Evolutionary conservation across 345 rosid species (phyloP), one percentile per base, ranked within the genome.

Genomic region (Brassica incana): DNA sequence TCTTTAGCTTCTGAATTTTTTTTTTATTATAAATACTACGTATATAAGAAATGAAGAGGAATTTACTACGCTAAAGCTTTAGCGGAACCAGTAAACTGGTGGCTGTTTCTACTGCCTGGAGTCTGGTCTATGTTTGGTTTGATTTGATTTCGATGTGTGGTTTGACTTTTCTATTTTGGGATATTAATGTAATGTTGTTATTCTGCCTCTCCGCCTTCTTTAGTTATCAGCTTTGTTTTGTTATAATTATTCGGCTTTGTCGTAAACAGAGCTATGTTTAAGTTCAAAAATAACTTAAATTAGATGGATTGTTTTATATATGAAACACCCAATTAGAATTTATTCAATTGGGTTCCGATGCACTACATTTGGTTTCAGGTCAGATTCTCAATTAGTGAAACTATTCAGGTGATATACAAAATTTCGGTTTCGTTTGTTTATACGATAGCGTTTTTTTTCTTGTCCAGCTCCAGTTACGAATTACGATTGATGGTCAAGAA

Each of bases 1-100:
- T 67, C 78, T 38, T 63, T 52, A 72, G 68, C 56, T 58, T 78
- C 63, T 29, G 67, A 64, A 35, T 66, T 73, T 66, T 30, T 70
- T 52, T 50, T 5, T 1, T 9, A 29, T 43, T 10, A 9, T 38
- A 59, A 35, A 52, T 11, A 52, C 60, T 65, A 6, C 20, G 73
- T 72, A 18, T 66, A 73, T 72, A 78, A 72, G 77, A 78, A 72
- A 72, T 66, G 77, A 72, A 43, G 62, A 72, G 66, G 73, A 72
- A 67, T 72, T 43, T 3, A 72, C 25, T 68, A 29, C 65, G 29
- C 14, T 20, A 20, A 20, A 20, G 23, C 23, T 33, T 33, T 70
- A 77, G 71, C 2, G 9, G 77, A 78, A 65, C 50, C 73, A 78
- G 72, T 33, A 65, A 40, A 8, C 12, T 40, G 48, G 48, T 40